These are phyloP conservation scores for Leccinum pachyderme DNA, from an alignment of 1,284 basidiomycete species.

Conservation along the genomic window DNA sequence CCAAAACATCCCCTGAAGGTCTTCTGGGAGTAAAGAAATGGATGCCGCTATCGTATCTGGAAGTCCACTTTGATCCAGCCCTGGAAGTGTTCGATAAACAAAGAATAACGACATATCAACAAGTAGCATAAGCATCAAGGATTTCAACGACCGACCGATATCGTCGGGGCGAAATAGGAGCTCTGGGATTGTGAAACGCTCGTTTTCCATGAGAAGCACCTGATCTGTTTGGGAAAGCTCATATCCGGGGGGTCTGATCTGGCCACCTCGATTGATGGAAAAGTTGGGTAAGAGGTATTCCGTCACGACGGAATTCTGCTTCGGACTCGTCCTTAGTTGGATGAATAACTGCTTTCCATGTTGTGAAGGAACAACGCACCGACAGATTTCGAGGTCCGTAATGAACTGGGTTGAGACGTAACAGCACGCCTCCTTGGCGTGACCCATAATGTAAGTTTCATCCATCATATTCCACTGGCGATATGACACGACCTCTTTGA, in stretches of 20 bases:
- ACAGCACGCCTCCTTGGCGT: constrained; percentile 85
- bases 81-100: constrained; percentile 39
- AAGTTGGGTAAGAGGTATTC: constrained; percentile 92
- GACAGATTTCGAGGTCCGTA: constrained; percentile 74
- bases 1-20: constrained; percentile 91
- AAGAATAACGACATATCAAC: constrained; percentile 6
- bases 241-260: constrained; percentile 57
- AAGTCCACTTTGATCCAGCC: constrained; percentile 79
- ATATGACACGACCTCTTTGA: constrained; percentile 92
- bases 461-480: constrained; percentile 99
- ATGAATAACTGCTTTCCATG: constrained; percentile 16
- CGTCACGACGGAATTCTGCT: constrained; percentile 69
- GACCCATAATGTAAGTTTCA: constrained; percentile 89
- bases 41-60: constrained; percentile 72
- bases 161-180: constrained; percentile 86
- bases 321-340: constrained; percentile 43
- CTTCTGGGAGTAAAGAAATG: constrained; percentile 71
- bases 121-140: constrained; percentile 4
- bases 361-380: constrained; percentile 48
- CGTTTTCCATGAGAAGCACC: constrained; percentile 83
- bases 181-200: constrained; percentile 88
- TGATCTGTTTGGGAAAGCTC: constrained; percentile 65
- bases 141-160: constrained; percentile 59
- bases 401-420: constrained; percentile 80
- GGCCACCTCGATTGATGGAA: constrained; percentile 67